These are phyloP conservation scores for Nidularia pulvinata DNA, from an alignment of 768 basidiomycete species.

Conservation along the genomic window DNA sequence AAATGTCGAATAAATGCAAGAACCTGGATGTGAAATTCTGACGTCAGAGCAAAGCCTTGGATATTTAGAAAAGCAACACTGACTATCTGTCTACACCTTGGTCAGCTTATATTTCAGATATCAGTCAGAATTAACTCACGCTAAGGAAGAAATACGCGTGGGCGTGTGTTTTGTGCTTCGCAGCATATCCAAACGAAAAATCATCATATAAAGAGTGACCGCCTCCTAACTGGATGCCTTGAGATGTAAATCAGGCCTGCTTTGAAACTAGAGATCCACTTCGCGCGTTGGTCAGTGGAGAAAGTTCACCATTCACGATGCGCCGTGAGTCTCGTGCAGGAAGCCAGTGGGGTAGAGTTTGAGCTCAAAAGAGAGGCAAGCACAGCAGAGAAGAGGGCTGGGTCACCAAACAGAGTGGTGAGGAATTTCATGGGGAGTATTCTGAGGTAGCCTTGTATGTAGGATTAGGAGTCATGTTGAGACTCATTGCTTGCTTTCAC, in stretches of 20 bases:
- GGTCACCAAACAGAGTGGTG: no score
- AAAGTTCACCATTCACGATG: background rate
- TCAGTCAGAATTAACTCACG: slow-evolving; percentile 3
- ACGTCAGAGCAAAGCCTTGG: background rate
- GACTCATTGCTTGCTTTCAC: no score
- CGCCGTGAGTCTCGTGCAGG: background rate
- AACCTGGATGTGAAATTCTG: slow-evolving; percentile 3
- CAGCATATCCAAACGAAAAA: slow-evolving; percentile 8
- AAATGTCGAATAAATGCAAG: slow-evolving; percentile 7
- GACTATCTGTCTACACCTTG: background rate
- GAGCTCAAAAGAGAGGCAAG: no score
- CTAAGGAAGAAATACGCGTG: slow-evolving; percentile 10
- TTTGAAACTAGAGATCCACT: background rate
- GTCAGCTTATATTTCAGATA: background rate
- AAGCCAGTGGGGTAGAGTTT: no score
- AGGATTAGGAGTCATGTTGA: no score
- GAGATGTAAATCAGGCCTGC: background rate
- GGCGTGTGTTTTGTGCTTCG: slow-evolving; percentile 6
- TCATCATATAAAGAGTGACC: slow-evolving; percentile 10
- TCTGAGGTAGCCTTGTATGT: no score
- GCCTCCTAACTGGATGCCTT: slow-evolving; percentile 1
- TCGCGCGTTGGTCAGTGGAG: background rate
- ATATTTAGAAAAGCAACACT: background rate
- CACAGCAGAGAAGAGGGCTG: no score
- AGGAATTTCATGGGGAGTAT: no score